Evolutionary conservation across 169 alveolate species (phyloP).

Genomic region (Nephromyces sp.): DNA sequence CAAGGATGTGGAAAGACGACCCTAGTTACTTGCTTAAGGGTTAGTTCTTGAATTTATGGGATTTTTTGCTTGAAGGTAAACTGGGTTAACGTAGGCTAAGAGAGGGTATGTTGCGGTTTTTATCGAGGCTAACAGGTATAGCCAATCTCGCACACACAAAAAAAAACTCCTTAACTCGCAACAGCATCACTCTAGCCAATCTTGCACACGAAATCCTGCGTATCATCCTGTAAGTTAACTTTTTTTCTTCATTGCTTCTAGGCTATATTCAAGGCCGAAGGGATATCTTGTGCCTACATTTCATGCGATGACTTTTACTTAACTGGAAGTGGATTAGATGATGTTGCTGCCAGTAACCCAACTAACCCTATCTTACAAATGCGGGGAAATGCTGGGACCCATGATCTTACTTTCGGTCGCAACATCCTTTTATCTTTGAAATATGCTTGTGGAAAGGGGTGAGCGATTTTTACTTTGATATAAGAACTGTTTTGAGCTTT

Average conservation of each 20-base stretch:
- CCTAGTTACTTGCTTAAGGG: constrained; percentile 4
- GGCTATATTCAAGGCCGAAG: not conserved
- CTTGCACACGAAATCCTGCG: not conserved
- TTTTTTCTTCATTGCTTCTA: not conserved
- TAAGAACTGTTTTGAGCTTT: too few relatives aligned
- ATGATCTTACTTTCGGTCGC: not conserved
- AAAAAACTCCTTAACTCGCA: not conserved
- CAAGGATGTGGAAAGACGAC: constrained; percentile 15
- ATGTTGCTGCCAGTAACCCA: not conserved
- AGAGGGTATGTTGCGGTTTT: too few relatives aligned
- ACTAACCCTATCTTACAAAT: not conserved
- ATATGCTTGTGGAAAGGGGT: not conserved
- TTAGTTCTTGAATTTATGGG: not conserved
- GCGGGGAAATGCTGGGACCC: constrained; percentile 14
- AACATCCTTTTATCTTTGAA: not conserved
- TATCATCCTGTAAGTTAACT: not conserved
- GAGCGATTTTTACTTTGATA: not conserved
- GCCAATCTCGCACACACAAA: not conserved
- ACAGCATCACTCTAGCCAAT: not conserved
- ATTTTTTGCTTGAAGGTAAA: too few relatives aligned
- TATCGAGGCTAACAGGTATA: too few relatives aligned
- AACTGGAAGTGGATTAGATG: not conserved
- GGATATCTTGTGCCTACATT: not conserved
- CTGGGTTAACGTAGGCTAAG: too few relatives aligned
- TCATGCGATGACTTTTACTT: constrained; percentile 3